A percentile compares a stretch with the other conserved stretches of the same genome.
These are phyloP conservation scores for Metschnikowia borealis DNA, from an alignment of 805 yeast genomes.

Conservation along the genomic window DNA sequence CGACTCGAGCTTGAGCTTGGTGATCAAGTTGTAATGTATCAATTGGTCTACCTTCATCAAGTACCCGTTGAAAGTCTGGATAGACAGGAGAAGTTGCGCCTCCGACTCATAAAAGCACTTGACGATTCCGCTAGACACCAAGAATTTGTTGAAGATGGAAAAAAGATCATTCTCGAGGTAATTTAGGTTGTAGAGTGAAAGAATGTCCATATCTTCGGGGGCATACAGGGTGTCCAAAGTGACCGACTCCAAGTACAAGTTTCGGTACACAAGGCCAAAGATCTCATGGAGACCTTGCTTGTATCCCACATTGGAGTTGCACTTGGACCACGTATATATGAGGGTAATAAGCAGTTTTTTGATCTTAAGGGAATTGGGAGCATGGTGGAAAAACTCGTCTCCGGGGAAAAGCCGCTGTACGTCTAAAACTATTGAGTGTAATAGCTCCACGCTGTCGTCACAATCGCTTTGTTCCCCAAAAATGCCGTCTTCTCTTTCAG, in stretches of 20 bases:
- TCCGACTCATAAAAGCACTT: constrained; percentile 35
- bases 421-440: constrained; percentile 45
- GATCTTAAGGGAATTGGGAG: constrained; percentile 15
- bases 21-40: constrained; percentile 42
- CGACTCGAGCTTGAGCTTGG: constrained; percentile 44
- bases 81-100: constrained; percentile 38
- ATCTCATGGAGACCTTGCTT: constrained; percentile 56
- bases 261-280: constrained; percentile 44
- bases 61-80: constrained; percentile 45
- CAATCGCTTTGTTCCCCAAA: constrained; percentile 1
- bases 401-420: constrained; percentile 53
- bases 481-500: constrained; percentile 1
- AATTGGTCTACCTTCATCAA: constrained; percentile 49
- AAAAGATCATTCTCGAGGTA: constrained; percentile 43
- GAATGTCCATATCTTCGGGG: constrained; percentile 30
- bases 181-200: constrained; percentile 34
- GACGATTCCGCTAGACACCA: constrained; percentile 39
- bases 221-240: constrained; percentile 14
- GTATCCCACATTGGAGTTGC: constrained; percentile 36
- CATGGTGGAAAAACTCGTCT: constrained; percentile 25
- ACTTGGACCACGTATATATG: constrained; percentile 47
- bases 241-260: constrained; percentile 35
- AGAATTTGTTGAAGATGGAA: constrained; percentile 39
- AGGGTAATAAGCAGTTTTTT: constrained; percentile 38
- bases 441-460: constrained; percentile 36